Conservation (phyloP, 2,329 filamentous ascomycete genomes). For the Westerdykella aurantiaca region DNA sequence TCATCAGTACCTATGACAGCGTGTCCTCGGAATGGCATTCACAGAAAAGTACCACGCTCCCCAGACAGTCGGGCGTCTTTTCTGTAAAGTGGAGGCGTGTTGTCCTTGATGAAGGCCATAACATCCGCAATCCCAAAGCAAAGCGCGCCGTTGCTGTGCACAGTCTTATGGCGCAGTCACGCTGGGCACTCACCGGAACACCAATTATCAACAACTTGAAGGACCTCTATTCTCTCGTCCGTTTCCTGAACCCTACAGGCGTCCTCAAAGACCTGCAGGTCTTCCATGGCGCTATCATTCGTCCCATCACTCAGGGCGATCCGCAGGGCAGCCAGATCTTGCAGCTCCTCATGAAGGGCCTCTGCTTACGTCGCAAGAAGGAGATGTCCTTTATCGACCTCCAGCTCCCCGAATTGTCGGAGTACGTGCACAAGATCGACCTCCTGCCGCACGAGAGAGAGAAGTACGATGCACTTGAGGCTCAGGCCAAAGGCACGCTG, state of each 20-base stretch:
- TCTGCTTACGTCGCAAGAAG: constrained; percentile 77
- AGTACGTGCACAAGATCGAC: constrained; percentile 69
- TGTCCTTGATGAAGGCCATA: constrained; percentile 76
- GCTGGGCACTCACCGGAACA: constrained; percentile 59
- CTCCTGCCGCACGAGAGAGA: constrained; percentile 68
- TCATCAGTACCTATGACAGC: constrained; percentile 80
- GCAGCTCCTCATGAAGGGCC: constrained; percentile 70
- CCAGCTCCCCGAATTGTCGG: constrained; percentile 68
- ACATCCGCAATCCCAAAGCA: constrained; percentile 69
- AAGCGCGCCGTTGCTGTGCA: constrained; percentile 66
- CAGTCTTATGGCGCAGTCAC: constrained; percentile 60
- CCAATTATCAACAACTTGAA: constrained; percentile 78
- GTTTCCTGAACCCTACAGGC: constrained; percentile 69
- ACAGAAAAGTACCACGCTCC: constrained; percentile 33
- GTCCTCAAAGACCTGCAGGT: constrained; percentile 67
- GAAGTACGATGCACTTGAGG: constrained; percentile 66
- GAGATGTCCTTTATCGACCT: constrained; percentile 85
- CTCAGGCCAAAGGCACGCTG: constrained; percentile 68
- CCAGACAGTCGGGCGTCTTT: constrained; percentile 44
- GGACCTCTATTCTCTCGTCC: constrained; percentile 73
- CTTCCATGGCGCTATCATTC: constrained; percentile 67
- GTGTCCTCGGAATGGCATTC: constrained; percentile 60
- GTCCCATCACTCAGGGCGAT: constrained; percentile 58
- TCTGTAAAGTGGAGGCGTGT: constrained; percentile 58
- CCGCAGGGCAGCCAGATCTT: constrained; percentile 58